These are phyloP conservation scores for Hymenoscyphus linearis DNA, from an alignment of 2,329 filamentous ascomycete species.

Conservation along the genomic window DNA sequence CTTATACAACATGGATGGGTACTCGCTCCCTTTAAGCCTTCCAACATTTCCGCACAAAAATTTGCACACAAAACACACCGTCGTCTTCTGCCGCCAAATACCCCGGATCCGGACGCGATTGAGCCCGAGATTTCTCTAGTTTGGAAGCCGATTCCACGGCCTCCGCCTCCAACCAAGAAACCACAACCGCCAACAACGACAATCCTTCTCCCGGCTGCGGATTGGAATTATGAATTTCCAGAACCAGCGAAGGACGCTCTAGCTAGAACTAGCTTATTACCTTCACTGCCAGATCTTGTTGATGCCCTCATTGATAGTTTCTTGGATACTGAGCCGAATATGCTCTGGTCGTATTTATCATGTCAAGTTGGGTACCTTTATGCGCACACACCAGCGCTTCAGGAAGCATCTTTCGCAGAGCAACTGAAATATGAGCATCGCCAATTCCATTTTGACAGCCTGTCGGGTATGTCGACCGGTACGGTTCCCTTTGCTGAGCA, in stretches of 20 bases:
- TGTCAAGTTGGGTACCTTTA: background rate
- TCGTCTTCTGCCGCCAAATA: background rate
- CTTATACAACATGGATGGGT: background rate
- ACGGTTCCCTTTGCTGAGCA: slow-evolving; percentile 8
- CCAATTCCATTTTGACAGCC: slow-evolving; percentile 12
- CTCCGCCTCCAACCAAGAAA: background rate
- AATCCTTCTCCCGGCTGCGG: background rate
- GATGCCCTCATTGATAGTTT: background rate
- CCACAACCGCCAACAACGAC: background rate
- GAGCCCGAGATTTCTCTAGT: background rate
- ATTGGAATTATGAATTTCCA: background rate
- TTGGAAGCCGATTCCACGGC: background rate
- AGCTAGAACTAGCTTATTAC: background rate
- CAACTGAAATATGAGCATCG: slow-evolving; percentile 14
- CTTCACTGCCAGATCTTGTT: background rate
- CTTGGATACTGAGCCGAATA: background rate
- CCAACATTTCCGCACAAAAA: background rate
- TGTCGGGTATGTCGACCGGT: slow-evolving; percentile 12
- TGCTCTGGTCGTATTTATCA: background rate
- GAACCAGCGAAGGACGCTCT: background rate
- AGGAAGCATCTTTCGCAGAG: slow-evolving; percentile 10
- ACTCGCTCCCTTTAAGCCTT: background rate
- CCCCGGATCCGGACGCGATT: background rate
- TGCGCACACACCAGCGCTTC: slow-evolving; percentile 1
- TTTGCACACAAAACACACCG: background rate